Evolutionary conservation across 2,329 filamentous ascomycete genomes (phyloP).

Genomic region (Colletotrichum cordylinicola): DNA sequence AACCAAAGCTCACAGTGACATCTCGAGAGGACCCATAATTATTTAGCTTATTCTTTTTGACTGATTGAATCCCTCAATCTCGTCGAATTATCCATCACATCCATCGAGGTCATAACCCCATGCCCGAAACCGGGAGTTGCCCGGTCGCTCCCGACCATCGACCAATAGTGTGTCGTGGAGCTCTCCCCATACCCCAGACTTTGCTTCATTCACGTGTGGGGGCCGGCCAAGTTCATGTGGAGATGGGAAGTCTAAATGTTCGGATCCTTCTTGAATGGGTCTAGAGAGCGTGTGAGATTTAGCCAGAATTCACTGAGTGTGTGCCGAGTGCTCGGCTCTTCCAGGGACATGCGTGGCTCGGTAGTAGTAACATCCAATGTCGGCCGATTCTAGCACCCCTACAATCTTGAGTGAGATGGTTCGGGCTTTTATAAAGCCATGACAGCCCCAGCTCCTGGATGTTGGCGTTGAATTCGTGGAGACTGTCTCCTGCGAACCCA

Average conservation of each 20-base stretch:
- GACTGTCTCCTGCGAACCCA: neutral
- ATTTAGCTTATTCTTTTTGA: neutral
- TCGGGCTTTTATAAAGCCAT: neutral
- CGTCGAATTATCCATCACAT: neutral
- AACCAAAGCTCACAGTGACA: neutral
- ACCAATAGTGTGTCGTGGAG: neutral
- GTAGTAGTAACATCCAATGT: neutral
- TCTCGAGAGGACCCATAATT: neutral
- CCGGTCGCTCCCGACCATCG: neutral
- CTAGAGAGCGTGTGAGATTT: neutral
- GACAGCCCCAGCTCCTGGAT: neutral
- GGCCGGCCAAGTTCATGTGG: neutral
- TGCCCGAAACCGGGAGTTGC: neutral
- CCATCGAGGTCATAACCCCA: neutral
- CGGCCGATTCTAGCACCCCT: neutral
- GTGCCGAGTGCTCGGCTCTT: neutral
- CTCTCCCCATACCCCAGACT: constrained; percentile 1
- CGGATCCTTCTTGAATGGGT: neutral
- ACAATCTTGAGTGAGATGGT: neutral
- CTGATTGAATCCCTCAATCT: neutral
- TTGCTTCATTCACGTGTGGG: neutral
- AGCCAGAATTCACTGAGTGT: neutral
- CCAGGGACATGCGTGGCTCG: neutral
- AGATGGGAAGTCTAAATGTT: neutral
- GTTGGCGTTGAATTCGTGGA: fast-evolving